Conservation (phyloP, 2,329 filamentous ascomycete genomes). For the Phoma sp. region DNA sequence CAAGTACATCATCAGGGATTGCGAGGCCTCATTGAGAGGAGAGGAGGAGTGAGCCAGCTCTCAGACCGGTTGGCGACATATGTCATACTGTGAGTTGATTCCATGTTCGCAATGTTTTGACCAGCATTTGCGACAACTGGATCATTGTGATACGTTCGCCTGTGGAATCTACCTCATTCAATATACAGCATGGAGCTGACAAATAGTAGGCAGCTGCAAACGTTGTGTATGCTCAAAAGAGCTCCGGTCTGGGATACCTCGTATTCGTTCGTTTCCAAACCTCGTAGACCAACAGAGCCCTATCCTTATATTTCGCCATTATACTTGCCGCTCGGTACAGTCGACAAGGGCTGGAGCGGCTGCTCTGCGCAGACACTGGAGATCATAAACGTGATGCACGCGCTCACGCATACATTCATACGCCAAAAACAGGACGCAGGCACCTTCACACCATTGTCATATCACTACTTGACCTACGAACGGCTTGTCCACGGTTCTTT, state of each 20-base stretch:
- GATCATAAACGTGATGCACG: constrained; percentile 36
- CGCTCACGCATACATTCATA: constrained; percentile 30
- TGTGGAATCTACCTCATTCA: neutral
- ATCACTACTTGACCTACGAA: constrained; percentile 25
- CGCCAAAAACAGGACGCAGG: neutral
- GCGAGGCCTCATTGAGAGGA: constrained; percentile 33
- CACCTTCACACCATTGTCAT: neutral
- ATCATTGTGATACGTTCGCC: no score
- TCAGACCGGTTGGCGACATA: constrained; percentile 29
- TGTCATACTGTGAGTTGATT: constrained; percentile 34
- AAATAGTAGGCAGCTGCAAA: neutral
- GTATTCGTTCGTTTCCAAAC: neutral
- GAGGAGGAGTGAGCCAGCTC: constrained; percentile 28
- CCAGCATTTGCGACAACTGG: no score
- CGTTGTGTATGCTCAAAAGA: constrained; percentile 3
- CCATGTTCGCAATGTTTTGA: neutral
- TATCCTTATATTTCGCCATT: constrained; percentile 29
- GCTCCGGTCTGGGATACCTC: neutral
- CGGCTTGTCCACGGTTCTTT: constrained; percentile 26
- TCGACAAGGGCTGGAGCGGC: constrained; percentile 19
- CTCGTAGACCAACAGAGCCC: neutral
- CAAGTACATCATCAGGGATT: constrained; percentile 39
- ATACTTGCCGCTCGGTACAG: constrained; percentile 24
- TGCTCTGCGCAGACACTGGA: constrained; percentile 32
- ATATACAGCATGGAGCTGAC: neutral